These are phyloP conservation scores for Sphaerostilbella broomeana DNA, from an alignment of 2,329 filamentous ascomycete species.

Conservation along the genomic window DNA sequence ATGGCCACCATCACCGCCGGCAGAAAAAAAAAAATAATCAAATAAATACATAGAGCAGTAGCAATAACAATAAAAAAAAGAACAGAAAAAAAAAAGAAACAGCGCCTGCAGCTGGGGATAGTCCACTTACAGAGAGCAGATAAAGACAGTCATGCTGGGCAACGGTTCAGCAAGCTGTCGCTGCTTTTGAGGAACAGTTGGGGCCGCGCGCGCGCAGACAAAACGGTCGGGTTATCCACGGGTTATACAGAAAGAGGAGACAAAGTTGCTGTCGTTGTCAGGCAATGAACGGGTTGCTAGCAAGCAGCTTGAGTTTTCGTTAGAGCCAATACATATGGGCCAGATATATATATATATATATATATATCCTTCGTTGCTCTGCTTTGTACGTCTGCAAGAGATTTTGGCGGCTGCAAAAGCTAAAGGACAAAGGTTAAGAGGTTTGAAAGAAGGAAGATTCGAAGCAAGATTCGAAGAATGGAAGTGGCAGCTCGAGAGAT, in stretches of 20 bases:
- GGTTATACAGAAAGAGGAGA: not conserved
- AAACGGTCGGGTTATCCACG: no score
- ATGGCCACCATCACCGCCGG: not conserved
- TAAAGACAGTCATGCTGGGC: slow-evolving; percentile 35
- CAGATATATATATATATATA: no score
- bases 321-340: not conserved
- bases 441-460: no score
- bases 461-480: no score
- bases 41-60: not conserved
- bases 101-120: not conserved
- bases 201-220: no score
- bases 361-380: no score
- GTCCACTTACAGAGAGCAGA: slow-evolving; percentile 35
- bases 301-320: not conserved
- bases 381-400: no score
- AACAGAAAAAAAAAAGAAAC: not conserved
- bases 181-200: no score
- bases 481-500: no score
- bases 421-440: no score
- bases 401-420: no score
- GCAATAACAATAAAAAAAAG: slow-evolving; percentile 3
- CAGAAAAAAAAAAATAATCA: not conserved
- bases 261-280: not conserved
- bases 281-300: not conserved
- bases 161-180: slow-evolving; percentile 3